Conservation (phyloP, 1,284 basidiomycete genomes). For the Apiotrichum sp. region DNA sequence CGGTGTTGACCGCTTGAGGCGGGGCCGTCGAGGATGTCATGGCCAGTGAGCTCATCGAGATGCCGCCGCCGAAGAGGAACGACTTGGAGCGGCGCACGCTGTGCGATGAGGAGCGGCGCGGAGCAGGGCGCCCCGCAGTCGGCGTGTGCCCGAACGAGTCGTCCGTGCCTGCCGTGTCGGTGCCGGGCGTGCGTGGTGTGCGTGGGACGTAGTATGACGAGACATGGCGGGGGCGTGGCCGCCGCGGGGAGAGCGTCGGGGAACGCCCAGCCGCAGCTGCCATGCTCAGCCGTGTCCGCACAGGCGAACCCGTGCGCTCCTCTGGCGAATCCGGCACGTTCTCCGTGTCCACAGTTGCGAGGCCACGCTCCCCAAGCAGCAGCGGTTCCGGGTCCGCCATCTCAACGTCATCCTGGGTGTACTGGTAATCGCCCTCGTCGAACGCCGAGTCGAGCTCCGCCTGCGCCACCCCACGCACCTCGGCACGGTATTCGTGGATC, state of each 20-base stretch:
- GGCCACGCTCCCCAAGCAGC: too few species aligned
- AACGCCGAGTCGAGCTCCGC: conserved; percentile 11
- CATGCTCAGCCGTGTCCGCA: neutral
- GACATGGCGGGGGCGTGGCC: neutral
- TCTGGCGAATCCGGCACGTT: conserved; percentile 10
- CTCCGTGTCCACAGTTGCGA: conserved; percentile 9
- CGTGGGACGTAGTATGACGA: neutral
- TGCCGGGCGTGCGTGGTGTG: neutral
- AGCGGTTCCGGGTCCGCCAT: too few species aligned
- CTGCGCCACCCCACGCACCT: conserved; percentile 56
- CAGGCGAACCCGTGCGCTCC: neutral
- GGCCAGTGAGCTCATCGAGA: conserved; percentile 31
- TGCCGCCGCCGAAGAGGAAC: conserved; percentile 36
- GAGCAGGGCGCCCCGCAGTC: conserved; percentile 6
- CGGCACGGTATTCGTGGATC: conserved; percentile 72
- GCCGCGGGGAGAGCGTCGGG: conserved; percentile 1
- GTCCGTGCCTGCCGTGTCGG: neutral
- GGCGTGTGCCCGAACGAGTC: neutral
- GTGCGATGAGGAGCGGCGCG: conserved; percentile 16
- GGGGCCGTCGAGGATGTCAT: conserved; percentile 2
- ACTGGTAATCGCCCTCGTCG: conserved; percentile 7
- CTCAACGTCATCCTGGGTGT: conserved; percentile 2
- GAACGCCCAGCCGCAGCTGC: conserved; percentile 4
- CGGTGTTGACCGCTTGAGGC: neutral
- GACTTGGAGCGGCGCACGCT: conserved; percentile 28